Evolutionary conservation across 768 basidiomycete genomes (phyloP), one percentile per base, ranked within the genome.

Genomic region (Podaxis sp.): DNA sequence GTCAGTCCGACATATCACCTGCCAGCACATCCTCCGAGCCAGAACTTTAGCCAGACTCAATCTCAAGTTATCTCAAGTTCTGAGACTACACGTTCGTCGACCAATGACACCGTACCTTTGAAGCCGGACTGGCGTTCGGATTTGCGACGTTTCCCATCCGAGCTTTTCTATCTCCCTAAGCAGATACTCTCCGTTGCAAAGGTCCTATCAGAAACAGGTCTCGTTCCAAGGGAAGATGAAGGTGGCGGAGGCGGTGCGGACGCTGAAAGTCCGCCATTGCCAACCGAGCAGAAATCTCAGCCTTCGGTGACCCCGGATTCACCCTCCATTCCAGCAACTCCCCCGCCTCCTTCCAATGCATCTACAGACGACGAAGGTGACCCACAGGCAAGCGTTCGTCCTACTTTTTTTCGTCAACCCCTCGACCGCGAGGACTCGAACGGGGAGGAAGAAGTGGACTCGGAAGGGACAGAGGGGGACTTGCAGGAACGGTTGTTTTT

Each of bases 401-500:
- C 53, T n/a, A 4, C 61, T 4, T 55, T 33, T 9, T 33, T 52
- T 17, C 26, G 4, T 38, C 42, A 19, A 46, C 44, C 38, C 51
- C 22, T 53, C 26, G 48, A 33, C 13, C 46, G 11, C 13, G 53
- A 62, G 33, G 53, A 54, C 17, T 48, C 53, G 3, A 48, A 56
- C 22, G 33, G 40, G 15, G 33, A 54, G 3, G 61, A 62, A 30
- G 52, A 54, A 11, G 12, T 36, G 15, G 61, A 55, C 51, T 64
- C 65, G 15, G 65, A 66, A 53, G 76, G 76, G 51, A 76, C 78
- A 64, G 80, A 82, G 64, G 78, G 77, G 38, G 81, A 83, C 9
- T 76, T 82, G n/a, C 85, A 85, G 59, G 84, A 86, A 70, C 79
- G 86, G 52, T 76, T 87, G 44, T 62, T 62, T 30, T 55, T 55